Evolutionary conservation across 139 green algal genomes (phyloP).

Genomic region (Volvox africanus): DNA sequence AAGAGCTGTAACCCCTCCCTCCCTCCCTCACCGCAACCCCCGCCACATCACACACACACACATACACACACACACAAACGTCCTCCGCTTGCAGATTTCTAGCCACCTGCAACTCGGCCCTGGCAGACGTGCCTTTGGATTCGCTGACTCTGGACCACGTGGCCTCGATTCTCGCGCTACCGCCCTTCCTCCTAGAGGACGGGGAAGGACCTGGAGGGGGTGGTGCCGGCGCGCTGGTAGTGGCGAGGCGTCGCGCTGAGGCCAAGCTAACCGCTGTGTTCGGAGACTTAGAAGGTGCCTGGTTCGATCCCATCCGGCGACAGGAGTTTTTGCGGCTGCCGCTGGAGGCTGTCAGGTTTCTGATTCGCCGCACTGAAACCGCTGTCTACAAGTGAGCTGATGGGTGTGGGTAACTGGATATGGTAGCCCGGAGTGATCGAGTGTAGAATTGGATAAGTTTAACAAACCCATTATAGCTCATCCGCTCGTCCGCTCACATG

Average conservation of each 20-base stretch:
- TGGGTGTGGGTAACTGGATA: not conserved
- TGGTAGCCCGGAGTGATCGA: not conserved
- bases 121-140: slow-evolving; percentile 1
- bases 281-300: slow-evolving; percentile 33
- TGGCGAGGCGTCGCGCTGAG: slow-evolving; percentile 11
- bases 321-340: slow-evolving; percentile 24
- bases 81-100: not conserved
- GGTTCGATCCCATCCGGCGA: not conserved
- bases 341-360: slow-evolving; percentile 1
- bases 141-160: slow-evolving; percentile 17
- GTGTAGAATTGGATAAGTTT: too few species aligned
- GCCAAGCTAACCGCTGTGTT: slow-evolving; percentile 21
- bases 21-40: not conserved
- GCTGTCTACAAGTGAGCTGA: slow-evolving; percentile 27
- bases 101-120: slow-evolving; percentile 22
- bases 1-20: too few species aligned
- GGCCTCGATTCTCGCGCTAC: not conserved
- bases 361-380: not conserved
- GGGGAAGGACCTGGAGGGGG: too few species aligned
- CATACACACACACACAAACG: not conserved
- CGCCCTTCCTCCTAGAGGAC: slow-evolving; percentile 19
- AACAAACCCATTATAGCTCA: too few species aligned
- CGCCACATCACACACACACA: too few species aligned
- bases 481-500: too few species aligned
- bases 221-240: not conserved